Evolutionary conservation across 768 basidiomycete species (phyloP).

Genomic region (Hirschioporus abietinus): DNA sequence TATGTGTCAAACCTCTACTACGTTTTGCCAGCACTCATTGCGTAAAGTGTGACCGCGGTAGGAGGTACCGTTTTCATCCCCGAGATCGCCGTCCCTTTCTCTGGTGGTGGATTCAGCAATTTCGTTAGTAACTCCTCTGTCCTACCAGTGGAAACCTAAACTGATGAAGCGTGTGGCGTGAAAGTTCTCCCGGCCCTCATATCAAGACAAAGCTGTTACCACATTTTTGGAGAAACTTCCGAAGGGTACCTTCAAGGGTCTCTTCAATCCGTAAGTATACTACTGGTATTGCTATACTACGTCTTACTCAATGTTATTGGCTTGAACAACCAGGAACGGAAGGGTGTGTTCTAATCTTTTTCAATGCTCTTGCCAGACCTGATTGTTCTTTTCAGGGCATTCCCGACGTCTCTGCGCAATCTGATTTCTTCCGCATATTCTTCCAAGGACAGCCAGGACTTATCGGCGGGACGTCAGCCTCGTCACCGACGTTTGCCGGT

Average conservation of each 20-base stretch:
- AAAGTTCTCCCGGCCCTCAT: slow-evolving; percentile 49
- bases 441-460: slow-evolving; percentile 30
- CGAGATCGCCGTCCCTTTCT: slow-evolving; percentile 55
- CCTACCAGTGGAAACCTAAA: not conserved
- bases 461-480: slow-evolving; percentile 60
- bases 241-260: slow-evolving; percentile 45
- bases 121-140: slow-evolving; percentile 37
- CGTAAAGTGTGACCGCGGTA: slow-evolving; percentile 59
- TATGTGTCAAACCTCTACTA: slow-evolving; percentile 13
- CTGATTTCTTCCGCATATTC: slow-evolving; percentile 42
- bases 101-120: slow-evolving; percentile 72
- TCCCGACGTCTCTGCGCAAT: slow-evolving; percentile 67
- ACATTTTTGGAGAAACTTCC: slow-evolving; percentile 41
- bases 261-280: slow-evolving; percentile 52
- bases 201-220: slow-evolving; percentile 43
- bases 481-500: slow-evolving; percentile 60
- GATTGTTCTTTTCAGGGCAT: slow-evolving; percentile 33
- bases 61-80: slow-evolving; percentile 59
- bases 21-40: not conserved
- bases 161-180: not conserved
- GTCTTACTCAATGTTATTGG: not conserved
- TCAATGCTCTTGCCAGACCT: not conserved
- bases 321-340: slow-evolving; percentile 34
- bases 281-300: not conserved
- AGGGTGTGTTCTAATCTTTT: slow-evolving; percentile 35